These are phyloP conservation scores for Lactarius deliciosus DNA, from an alignment of 768 basidiomycete species.

Conservation along the genomic window DNA sequence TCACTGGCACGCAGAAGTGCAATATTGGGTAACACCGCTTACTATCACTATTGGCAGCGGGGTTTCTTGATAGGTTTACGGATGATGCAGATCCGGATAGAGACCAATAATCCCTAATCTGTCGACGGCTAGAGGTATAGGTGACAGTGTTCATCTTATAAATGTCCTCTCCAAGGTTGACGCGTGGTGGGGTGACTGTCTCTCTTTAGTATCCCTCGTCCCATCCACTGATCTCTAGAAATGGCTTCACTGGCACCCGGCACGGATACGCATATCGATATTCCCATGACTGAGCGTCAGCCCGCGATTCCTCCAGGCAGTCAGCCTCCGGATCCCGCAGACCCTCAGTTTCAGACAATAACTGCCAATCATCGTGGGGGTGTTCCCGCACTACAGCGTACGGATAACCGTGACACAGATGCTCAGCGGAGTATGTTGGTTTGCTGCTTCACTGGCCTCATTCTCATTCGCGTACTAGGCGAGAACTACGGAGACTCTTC, in stretches of 20 bases:
- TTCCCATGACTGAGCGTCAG: background rate
- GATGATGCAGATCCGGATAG: background rate
- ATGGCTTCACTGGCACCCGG: background rate
- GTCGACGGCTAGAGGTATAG: background rate
- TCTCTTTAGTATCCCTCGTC: background rate
- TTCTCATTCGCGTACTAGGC: slow-evolving; percentile 1
- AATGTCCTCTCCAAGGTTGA: background rate
- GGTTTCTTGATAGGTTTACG: background rate
- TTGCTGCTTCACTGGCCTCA: background rate
- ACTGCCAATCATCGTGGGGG: background rate
- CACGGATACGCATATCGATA: background rate
- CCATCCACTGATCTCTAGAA: background rate
- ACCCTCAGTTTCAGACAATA: background rate
- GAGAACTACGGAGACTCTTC: background rate
- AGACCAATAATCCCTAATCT: background rate
- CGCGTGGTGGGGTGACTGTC: background rate
- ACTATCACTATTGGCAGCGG: background rate
- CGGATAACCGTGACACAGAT: background rate
- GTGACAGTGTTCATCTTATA: background rate
- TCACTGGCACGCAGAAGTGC: background rate
- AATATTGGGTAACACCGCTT: background rate
- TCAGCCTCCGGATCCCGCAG: background rate
- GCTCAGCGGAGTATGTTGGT: background rate
- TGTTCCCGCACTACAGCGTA: background rate
- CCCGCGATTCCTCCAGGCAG: background rate